Percentiles rank a stretch among this genome's conserved stretches.
These are phyloP conservation scores for Multifurca ochricompacta DNA, from an alignment of 768 basidiomycete genomes.

Conservation along the genomic window DNA sequence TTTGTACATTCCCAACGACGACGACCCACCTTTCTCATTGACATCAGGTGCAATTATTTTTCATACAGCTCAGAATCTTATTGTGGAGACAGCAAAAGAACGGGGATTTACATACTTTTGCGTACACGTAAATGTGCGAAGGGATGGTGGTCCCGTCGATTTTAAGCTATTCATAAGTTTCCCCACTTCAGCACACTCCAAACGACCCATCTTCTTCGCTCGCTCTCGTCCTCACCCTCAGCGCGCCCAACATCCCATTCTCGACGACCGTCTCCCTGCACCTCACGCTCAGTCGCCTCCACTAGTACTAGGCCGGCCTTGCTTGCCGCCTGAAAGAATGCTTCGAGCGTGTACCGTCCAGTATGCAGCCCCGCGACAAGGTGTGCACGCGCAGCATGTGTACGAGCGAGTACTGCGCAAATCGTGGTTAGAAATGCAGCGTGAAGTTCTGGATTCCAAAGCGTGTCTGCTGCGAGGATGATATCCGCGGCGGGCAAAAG, in stretches of 20 bases:
- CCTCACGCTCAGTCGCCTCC: slow-evolving; percentile 41
- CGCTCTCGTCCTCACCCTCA: slow-evolving; percentile 55
- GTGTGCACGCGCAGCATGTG: slow-evolving; percentile 43
- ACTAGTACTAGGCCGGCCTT: slow-evolving; percentile 40
- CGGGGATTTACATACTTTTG: too few relatives aligned
- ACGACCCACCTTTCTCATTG: too few relatives aligned
- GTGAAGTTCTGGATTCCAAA: slow-evolving; percentile 68
- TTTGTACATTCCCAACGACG: too few relatives aligned
- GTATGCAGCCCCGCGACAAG: slow-evolving; percentile 73
- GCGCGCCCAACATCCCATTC: slow-evolving; percentile 46
- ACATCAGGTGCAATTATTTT: too few relatives aligned
- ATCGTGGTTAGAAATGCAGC: slow-evolving; percentile 46
- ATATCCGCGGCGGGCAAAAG: slow-evolving; percentile 36
- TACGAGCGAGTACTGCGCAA: slow-evolving; percentile 37
- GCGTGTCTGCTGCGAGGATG: slow-evolving; percentile 65
- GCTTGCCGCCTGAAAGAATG: slow-evolving; percentile 41
- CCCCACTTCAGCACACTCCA: slow-evolving; percentile 37
- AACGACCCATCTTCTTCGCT: slow-evolving; percentile 63
- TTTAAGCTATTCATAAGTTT: background rate
- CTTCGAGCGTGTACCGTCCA: slow-evolving; percentile 61
- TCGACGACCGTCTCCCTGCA: slow-evolving; percentile 33
- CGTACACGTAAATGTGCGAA: too few relatives aligned
- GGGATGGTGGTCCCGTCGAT: too few relatives aligned
- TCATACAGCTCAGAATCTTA: too few relatives aligned
- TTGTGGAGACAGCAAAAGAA: too few relatives aligned